Evolutionary conservation across 495 filamentous ascomycete species (phyloP).

Genomic region (Aspergillus sclerotioniger): DNA sequence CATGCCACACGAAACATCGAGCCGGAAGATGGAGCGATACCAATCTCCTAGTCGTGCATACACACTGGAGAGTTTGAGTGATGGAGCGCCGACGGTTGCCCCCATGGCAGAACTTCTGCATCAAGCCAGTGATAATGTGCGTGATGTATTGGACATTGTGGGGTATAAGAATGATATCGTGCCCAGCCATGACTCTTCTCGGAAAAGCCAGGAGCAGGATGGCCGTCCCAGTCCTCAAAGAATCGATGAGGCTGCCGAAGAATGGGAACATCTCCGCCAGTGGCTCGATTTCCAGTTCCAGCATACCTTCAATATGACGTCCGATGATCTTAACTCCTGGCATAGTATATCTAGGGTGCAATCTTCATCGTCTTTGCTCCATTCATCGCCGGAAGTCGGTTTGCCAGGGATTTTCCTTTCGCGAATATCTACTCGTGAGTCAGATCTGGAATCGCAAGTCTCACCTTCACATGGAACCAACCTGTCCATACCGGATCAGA

Average conservation of each 20-base stretch:
- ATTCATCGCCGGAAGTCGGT: not conserved
- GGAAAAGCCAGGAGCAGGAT: not conserved
- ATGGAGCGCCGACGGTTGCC: not conserved
- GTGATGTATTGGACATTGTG: constrained; percentile 9
- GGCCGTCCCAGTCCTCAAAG: not conserved
- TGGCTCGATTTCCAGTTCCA: constrained; percentile 13
- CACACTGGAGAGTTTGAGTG: not conserved
- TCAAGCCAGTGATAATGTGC: constrained; percentile 10
- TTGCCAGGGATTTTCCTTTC: not conserved
- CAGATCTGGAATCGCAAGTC: not conserved
- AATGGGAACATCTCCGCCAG: constrained; percentile 14
- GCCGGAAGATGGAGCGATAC: not conserved
- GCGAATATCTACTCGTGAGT: not conserved
- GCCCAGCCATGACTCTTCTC: constrained; percentile 2
- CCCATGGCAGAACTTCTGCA: constrained; percentile 10
- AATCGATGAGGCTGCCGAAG: constrained; percentile 10
- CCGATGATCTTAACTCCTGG: not conserved
- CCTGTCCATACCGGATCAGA: constrained; percentile 3
- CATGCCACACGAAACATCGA: not conserved
- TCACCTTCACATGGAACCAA: not conserved
- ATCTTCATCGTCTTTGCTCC: not conserved
- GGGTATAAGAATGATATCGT: constrained; percentile 10
- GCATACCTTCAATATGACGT: constrained; percentile 2
- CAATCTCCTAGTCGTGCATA: not conserved
- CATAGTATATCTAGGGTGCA: not conserved